A percentile compares a stretch with the other conserved stretches of the same genome.
phyloP scores from a whole-genome alignment of 2,329 filamentous ascomycete species.

The Sclerotinia borealis region DNA sequence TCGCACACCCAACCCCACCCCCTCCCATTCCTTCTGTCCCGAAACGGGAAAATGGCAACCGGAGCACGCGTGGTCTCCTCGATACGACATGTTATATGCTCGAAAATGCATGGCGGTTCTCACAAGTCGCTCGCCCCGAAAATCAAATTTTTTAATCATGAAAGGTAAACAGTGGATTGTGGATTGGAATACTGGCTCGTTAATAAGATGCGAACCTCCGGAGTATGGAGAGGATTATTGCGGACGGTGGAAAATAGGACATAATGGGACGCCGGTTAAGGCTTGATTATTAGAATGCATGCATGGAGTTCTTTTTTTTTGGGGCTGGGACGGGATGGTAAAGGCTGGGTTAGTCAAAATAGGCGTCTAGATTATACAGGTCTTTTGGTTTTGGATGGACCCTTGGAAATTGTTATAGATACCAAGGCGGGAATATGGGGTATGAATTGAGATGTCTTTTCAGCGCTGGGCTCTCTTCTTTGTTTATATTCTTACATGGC shows the following conservation, averaged over 20 bases:
- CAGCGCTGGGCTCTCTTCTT: neutral
- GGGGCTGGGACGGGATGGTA: neutral
- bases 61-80: conserved; percentile 47
- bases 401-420: neutral
- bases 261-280: neutral
- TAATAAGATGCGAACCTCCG: conserved; percentile 48
- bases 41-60: conserved; percentile 49
- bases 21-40: conserved; percentile 21
- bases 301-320: neutral
- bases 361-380: neutral
- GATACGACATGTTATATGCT: conserved; percentile 54
- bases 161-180: conserved; percentile 54
- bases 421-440: neutral
- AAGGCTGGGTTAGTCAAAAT: neutral
- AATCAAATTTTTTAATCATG: conserved; percentile 51
- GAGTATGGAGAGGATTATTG: conserved; percentile 41
- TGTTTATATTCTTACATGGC: neutral
- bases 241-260: conserved; percentile 4
- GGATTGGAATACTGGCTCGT: conserved; percentile 52
- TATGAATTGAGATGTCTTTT: neutral
- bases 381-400: neutral
- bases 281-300: neutral
- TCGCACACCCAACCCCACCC: neutral
- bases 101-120: conserved; percentile 55
- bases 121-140: conserved; percentile 50